Base-by-base conservation (phyloP, 2,329 filamentous ascomycete genomes). In the Penicillium italicum region DNA sequence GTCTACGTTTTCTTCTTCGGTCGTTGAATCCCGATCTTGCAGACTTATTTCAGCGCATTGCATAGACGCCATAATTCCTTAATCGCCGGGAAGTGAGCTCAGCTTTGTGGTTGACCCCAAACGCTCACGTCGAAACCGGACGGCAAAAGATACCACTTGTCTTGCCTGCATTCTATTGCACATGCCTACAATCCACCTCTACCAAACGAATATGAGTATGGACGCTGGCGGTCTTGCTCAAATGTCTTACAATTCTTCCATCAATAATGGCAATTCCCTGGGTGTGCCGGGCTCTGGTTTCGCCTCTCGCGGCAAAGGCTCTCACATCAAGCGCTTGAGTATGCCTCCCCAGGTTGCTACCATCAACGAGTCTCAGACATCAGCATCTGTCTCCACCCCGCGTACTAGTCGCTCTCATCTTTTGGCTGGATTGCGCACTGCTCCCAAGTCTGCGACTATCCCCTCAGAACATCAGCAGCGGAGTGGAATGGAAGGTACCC, bases 191-290 rank as follows among this genome's bases (percentile, higher is more conserved):
- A 63, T 50, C 58, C 55, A 56, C 57, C 57, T 49, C 63, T 51
- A 55, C 57, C 67, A 57, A 53, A 68, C 55, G 60, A 70, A 57
- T 50, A 65, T 67, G 74, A 75, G 74, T 72, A 77, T 95, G 88
- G 89, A 96, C 93, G 87, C 93, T 85, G 93, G 93, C 84, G 91
- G 91, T 94, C 90, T 96, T 82, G 88, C 91, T 94, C 91, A 95
- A 84, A 97, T 97, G 93, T 90, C 91, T 80, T 93, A 91, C 82
- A 90, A 87, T 76, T 89, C 89, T 75, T 79, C 83, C 74, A 81
- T 88, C 74, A 80, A 84, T 71, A 81, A 84, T 72, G 84, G 84
- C 68, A 73, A 68, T 75, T 87, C 85, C 67, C 81, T 96, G 67
- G 85, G 86, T 70, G 85, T 90, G 78, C 88, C 91, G 50, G 81